Base-by-base conservation (phyloP, 2,329 filamentous ascomycete species). In the Diaporthe ampelina region DNA sequence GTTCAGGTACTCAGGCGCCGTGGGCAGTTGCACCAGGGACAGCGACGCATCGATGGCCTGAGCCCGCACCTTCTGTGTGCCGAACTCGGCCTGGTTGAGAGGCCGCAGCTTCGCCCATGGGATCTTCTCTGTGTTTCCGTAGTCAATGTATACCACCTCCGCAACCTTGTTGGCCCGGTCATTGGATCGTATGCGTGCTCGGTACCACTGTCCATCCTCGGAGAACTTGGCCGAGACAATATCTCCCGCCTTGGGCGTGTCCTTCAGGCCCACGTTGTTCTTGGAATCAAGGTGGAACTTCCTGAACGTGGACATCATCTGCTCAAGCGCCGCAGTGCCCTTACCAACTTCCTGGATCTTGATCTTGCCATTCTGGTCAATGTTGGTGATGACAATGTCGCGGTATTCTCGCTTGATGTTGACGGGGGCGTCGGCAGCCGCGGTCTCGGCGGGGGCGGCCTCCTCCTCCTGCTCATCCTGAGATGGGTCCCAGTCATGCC, bases 71-170 rank as follows among this genome's bases (percentile, higher is more conserved):
- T 94, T 95, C 82, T 95, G 91, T 6, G 90, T 86, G 56, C 91
- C 91, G 87, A 98, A 99, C 79, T 95, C 93, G 21, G 91, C 84
- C 81, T 94, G 91, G 68, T 92, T 90, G 65, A 99, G 90, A n/a
- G 95, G 88, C 37, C 97, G 94, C 57, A 99, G 91, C 78, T 91
- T 89, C 32, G 91, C 90, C 95, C 96, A 99, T 0, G 95, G 91
- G 73, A 97, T 88, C 81, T 92, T 93, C 85, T 99, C 97, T 72
- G 91, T 93, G 88, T 99, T 99, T 79, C 97, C 97, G 84, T 97
- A 99, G 86, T 99, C 97, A 76, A 99, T 91, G 85, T 98, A 99
- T 59, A 97, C 86, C 35, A 99, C 93, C 84, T 99, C 97, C 32
- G 95, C 93, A 79, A 94, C 91, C 89, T 97, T 95, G 80, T 92